Base-by-base conservation (phyloP, 495 filamentous ascomycete species). In the Neurospora intermedia region DNA sequence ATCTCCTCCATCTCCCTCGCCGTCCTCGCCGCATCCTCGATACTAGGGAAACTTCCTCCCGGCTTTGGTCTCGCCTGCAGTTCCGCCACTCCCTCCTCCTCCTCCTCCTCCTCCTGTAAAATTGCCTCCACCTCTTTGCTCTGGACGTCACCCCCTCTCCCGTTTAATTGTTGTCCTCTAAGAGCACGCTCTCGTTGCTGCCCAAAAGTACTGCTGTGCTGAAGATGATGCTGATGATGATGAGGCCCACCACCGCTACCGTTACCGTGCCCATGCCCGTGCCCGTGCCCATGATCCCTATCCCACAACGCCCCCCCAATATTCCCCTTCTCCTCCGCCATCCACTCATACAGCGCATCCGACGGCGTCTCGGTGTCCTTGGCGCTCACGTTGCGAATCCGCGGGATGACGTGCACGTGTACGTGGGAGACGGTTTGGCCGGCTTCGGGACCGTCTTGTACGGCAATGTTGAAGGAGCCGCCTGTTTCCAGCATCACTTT, bases 371-470 rank as follows among this genome's bases (percentile, higher is more conserved):
- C 82, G 13, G 84, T 84, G 23, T 80, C 75, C 76, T 86, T 86
- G 66, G 78, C 83, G 18, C 81, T 85, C 40, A 74, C 72, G 15
- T 82, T 81, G 18, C 76, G 74, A 70, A 85, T 85, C 48, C 96
- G 83, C 31, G 96, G 96, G 71, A 99, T 98, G 43, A 98, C 89
- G 84, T 99, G 96, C 69, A 92, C 90, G 82, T 99, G 96, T 16
- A 98, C 89, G 83, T 99, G 96, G 11, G 91, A 84, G 31, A 99
- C 94, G 38, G 88, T 89, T 85, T 99, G 96, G 0, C 96, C 96
- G 1, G 96, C 93, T 75, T 92, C 92, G 38, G 80, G 81, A 11
- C 96, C 96, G 83, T 99, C 96, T 78, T 99, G 96, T 18, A 99
- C 86, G 0, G 96, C 94, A 70, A 99, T 91, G 81, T 98, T 99